These are phyloP conservation scores for Trichoderma koningiopsis DNA, from an alignment of 2,329 filamentous ascomycete species.

Conservation along the genomic window DNA sequence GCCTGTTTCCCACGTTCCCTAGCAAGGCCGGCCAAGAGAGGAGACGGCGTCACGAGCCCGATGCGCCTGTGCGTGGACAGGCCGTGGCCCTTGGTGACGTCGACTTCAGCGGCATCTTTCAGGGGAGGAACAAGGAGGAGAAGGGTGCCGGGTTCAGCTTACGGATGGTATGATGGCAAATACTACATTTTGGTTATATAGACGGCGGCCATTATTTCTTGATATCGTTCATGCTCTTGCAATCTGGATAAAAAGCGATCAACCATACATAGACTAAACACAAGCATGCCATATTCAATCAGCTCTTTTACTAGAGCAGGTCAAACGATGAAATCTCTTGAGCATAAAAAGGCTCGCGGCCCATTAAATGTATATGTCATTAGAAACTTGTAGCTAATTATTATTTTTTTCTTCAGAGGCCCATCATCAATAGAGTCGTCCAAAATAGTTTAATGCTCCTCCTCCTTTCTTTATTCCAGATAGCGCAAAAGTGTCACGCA, in stretches of 20 bases:
- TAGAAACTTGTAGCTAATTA: slow-evolving; percentile 25
- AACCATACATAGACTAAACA: background rate
- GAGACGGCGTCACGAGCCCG: slow-evolving; percentile 70
- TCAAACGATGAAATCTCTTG: background rate
- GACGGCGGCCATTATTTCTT: background rate
- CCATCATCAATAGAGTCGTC: slow-evolving; percentile 26
- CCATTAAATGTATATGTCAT: slow-evolving; percentile 27
- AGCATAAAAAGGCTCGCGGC: slow-evolving; percentile 17
- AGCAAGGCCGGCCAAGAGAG: slow-evolving; percentile 92
- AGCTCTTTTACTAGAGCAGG: background rate
- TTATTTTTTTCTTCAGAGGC: slow-evolving; percentile 10
- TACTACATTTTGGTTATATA: background rate
- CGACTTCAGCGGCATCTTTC: slow-evolving; percentile 74
- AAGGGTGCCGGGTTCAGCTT: slow-evolving; percentile 67
- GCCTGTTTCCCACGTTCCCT: slow-evolving; percentile 96
- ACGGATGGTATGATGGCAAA: slow-evolving; percentile 53
- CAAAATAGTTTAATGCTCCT: slow-evolving; percentile 15
- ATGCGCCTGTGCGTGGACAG: slow-evolving; percentile 79
- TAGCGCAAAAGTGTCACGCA: background rate
- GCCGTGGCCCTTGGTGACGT: slow-evolving; percentile 56
- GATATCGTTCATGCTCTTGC: background rate
- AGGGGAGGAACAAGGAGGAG: slow-evolving; percentile 65
- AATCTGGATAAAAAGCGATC: background rate
- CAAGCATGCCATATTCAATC: background rate
- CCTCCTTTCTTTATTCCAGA: slow-evolving; percentile 20